Evolutionary conservation across 345 rosid genomes (phyloP), one percentile per base, ranked within the genome.

Genomic region (Hevea brasiliensis): DNA sequence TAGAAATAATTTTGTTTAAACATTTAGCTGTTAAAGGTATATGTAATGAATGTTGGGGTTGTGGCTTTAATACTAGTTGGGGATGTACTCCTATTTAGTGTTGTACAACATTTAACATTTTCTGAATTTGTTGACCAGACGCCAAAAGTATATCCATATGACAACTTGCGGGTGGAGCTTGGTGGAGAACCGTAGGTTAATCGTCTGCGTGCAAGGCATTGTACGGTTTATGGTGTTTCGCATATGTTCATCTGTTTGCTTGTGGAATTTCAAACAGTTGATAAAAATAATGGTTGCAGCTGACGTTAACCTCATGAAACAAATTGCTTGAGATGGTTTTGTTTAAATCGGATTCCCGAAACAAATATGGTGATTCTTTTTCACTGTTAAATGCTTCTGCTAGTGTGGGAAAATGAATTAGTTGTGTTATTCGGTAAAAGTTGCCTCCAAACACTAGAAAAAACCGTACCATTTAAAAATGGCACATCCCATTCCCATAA

Each of bases 151-250:
- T 95, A 89, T 76, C 98, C 98, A 6, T 95, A 91, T 57, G 96
- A 95, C 86, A 92, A 95, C 85, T 81, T 95, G 76, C 89, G 90
- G 62, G 97, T 87, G 77, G 98, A 95, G 90, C 99, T 95, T 67
- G 99, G 99, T 18, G 96, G 94, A 81, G 97, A 92, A 76, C 96
- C 96, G 7, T 72, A 72, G 37, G 80, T 69, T 32, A 23, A 65
- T 4, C n/a, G 70, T 37, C 27, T 3, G 2, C 15, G 47, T 29
- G 60, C 29, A 40, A 73, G 64, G 66, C 70, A 62, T 47, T 61
- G 12, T 63, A 56, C 18, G 37, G 56, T 59, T 72, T 56, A 37
- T 70, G 50, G 23, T 40, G 27, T 65, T 53, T 76, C 61, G 23
- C 40, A 53, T 72, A 51, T 26, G 47, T 72, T 72, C 63, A 11